Evolutionary conservation across 768 basidiomycete species (phyloP).

Genomic region (Clavulina sp.): DNA sequence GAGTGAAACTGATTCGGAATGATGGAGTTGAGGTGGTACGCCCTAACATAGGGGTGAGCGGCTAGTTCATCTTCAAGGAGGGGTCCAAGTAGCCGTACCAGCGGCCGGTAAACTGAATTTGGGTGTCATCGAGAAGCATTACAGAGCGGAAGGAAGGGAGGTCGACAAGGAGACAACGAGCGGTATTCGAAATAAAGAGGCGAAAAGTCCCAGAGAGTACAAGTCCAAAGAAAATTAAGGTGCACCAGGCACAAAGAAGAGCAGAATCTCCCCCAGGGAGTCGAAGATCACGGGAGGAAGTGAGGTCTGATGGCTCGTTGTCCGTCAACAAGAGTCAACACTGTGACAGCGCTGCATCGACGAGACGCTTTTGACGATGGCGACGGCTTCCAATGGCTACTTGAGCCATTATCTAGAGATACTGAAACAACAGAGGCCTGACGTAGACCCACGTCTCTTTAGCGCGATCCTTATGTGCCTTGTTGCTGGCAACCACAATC

Average conservation of each 20-base stretch:
- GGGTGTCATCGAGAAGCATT: not conserved
- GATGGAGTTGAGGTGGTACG: not conserved
- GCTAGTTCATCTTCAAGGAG: too few relatives aligned
- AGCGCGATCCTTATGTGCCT: slow-evolving; percentile 30
- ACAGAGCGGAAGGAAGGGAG: too few relatives aligned
- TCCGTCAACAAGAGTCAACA: not conserved
- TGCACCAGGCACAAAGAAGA: not conserved
- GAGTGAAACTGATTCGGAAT: not conserved
- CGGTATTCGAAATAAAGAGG: too few relatives aligned
- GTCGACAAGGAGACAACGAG: too few relatives aligned
- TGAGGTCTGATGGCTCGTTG: not conserved
- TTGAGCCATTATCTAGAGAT: not conserved
- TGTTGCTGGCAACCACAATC: slow-evolving; percentile 40
- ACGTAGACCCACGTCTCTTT: slow-evolving; percentile 39
- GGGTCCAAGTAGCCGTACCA: not conserved
- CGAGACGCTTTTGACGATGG: too few relatives aligned
- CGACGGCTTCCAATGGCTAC: not conserved
- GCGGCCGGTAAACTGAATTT: not conserved
- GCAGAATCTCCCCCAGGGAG: not conserved
- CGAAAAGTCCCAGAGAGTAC: too few relatives aligned
- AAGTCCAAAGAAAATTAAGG: not conserved
- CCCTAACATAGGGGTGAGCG: not conserved
- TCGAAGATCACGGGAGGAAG: not conserved
- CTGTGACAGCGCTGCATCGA: too few relatives aligned
- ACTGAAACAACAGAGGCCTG: not conserved